Base-by-base conservation (phyloP, 768 basidiomycete genomes). In the Pleurotus pulmonarius region DNA sequence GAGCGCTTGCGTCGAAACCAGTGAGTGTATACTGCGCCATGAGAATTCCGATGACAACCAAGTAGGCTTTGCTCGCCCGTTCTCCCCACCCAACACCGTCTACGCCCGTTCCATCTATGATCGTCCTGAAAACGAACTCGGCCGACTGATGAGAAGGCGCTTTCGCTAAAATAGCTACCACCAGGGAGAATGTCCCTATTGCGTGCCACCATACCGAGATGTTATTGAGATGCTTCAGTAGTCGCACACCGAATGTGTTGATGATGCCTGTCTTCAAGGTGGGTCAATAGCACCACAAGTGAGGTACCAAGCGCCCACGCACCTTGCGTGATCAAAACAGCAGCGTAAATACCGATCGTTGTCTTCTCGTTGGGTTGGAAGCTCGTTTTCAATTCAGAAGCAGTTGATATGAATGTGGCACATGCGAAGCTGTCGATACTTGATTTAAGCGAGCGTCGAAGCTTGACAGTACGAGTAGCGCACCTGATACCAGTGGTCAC, bases 11-110 rank as follows among this genome's bases (percentile, higher is more conserved):
- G 63, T 90, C 88, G 65, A 87, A 90, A 82, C 83, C 87, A 24
- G 86, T 88, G 18, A 92, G 67, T 0, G 87, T 89, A 65, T 88
- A 90, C 75, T 90, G 89, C 7, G 88, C 83, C 78, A 90, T 81
- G 22, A 90, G 71, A 59, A 88, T 83, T 12, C 88, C 88, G 60
- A 89, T 81, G 18, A 89, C 69, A 5, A 78, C 83, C 16, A 90
- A 86, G 68, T 91, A 92, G 0, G 80, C 85, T 40, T 78, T 77
- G 49, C 83, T 85, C 1, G 88, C 88, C 7, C 88, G 75, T 15
- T 76, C 74, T 18, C 82, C 76, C 90, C 90, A 91, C 8, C 87
- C 87, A 3, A 65, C 62, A 7, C 74, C 75, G 58, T 65, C 63
- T 0, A 63, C 62, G 1, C 86, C 87, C 0, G 89, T 90, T 8